Evolutionary conservation across 2,329 filamentous ascomycete genomes (phyloP).

Genomic region (Ophiosphaerella korrae): DNA sequence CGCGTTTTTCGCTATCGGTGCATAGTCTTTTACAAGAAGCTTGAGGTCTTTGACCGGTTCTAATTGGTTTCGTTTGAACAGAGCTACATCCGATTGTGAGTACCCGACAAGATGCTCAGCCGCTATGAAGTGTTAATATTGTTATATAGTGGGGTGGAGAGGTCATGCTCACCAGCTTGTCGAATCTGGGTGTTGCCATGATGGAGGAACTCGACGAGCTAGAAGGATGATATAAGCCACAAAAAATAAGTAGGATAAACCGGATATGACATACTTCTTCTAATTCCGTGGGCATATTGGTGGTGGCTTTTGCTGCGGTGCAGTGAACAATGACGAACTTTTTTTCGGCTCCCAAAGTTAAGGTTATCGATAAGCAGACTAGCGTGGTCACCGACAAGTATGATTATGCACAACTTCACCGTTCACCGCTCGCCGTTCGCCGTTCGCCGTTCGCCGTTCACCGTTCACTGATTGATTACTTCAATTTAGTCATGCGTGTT

Average conservation of each 20-base stretch:
- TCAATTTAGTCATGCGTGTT: conserved; percentile 6
- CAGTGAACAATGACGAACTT: conserved; percentile 32
- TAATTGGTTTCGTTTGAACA: conserved; percentile 84
- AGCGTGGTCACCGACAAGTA: neutral
- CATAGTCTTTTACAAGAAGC: conserved; percentile 81
- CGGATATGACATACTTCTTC: conserved; percentile 50
- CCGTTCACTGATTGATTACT: conserved; percentile 7
- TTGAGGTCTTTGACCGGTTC: conserved; percentile 86
- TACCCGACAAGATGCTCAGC: conserved; percentile 87
- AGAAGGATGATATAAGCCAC: conserved; percentile 55
- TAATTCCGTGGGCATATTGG: conserved; percentile 55
- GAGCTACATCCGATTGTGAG: conserved; percentile 71
- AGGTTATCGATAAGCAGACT: conserved; percentile 42
- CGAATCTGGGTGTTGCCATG: conserved; percentile 91
- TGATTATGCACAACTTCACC: neutral
- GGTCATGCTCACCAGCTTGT: conserved; percentile 65
- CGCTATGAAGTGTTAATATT: conserved; percentile 56
- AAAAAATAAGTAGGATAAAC: neutral
- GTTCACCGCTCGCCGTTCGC: neutral
- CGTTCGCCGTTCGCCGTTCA: neutral
- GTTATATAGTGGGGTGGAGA: conserved; percentile 27
- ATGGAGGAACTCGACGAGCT: conserved; percentile 93
- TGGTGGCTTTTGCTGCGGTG: conserved; percentile 18
- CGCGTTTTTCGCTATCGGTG: conserved; percentile 90
- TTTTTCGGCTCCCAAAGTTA: conserved; percentile 26